Evolutionary conservation across 495 filamentous ascomycete species (phyloP).

Genomic region (Pseudotulostoma volvatum): DNA sequence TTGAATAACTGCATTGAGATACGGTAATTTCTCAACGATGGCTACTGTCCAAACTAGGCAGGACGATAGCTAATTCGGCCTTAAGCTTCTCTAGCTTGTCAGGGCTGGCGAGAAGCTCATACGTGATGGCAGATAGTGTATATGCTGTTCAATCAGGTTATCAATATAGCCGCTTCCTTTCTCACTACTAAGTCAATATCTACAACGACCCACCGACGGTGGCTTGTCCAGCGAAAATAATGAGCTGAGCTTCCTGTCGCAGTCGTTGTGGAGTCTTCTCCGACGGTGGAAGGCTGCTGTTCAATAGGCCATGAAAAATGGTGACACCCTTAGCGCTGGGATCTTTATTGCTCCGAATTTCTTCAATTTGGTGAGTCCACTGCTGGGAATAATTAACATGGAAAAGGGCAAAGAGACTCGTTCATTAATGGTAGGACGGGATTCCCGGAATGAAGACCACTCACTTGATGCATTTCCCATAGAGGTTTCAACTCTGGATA

Average conservation of each 20-base stretch:
- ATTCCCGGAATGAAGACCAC: not conserved
- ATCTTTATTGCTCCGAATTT: not conserved
- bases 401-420: too few species aligned
- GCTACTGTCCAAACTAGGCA: slow-evolving; percentile 7
- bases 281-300: slow-evolving; percentile 10
- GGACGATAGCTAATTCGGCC: slow-evolving; percentile 10
- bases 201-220: slow-evolving; percentile 17
- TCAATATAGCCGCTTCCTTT: not conserved
- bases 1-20: slow-evolving; percentile 25
- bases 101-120: slow-evolving; percentile 12
- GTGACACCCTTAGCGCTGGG: slow-evolving; percentile 7
- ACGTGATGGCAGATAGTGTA: slow-evolving; percentile 6
- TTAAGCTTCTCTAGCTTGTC: slow-evolving; percentile 9
- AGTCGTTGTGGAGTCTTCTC: slow-evolving; percentile 14
- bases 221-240: slow-evolving; percentile 24
- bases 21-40: slow-evolving; percentile 18
- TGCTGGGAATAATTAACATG: not conserved
- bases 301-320: slow-evolving; percentile 24
- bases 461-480: not conserved
- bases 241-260: slow-evolving; percentile 18
- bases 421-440: not conserved
- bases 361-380: not conserved
- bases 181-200: too few species aligned
- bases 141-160: slow-evolving; percentile 7
- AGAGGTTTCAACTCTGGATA: not conserved